A percentile compares a stretch with the other conserved stretches of the same genome.
Conservation (phyloP, 176 grass and related monocot species). For the Zoysia pacifica region DNA sequence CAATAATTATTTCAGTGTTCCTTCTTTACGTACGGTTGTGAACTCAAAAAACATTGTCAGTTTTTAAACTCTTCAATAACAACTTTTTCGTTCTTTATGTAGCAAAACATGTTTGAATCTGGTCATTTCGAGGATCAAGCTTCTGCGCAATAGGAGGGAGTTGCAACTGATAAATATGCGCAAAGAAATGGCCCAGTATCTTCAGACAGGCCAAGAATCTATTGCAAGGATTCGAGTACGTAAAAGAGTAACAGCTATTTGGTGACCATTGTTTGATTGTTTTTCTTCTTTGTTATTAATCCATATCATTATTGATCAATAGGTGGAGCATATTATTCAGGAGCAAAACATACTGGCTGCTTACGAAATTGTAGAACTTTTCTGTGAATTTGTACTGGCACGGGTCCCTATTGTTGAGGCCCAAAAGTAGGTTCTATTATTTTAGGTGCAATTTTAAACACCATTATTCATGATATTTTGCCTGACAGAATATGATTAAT, state of each 20-base stretch:
- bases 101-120: conserved; percentile 99
- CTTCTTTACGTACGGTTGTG: not conserved
- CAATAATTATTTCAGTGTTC: not conserved
- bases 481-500: conserved; percentile 28
- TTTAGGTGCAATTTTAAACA: conserved; percentile 18
- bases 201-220: conserved; percentile 86
- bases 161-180: conserved; percentile 83
- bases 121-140: conserved; percentile 94
- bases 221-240: conserved; percentile 89
- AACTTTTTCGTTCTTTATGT: conserved; percentile 25
- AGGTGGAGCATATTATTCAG: conserved; percentile 93
- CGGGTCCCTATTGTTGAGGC: conserved; percentile 82
- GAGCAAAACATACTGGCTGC: conserved; percentile 97
- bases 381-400: conserved; percentile 98
- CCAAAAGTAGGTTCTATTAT: conserved; percentile 69
- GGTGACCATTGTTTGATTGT: not conserved
- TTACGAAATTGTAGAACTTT: conserved; percentile 93
- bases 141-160: conserved; percentile 96
- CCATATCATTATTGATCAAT: conserved; percentile 35
- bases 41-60: not conserved
- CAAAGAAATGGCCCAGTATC: conserved; percentile 92
- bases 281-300: conserved; percentile 7
- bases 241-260: conserved; percentile 31
- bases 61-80: conserved; percentile 7
- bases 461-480: not conserved